phyloP scores from a whole-genome alignment of 257 asterid species.

The Solanum habrochaites region DNA sequence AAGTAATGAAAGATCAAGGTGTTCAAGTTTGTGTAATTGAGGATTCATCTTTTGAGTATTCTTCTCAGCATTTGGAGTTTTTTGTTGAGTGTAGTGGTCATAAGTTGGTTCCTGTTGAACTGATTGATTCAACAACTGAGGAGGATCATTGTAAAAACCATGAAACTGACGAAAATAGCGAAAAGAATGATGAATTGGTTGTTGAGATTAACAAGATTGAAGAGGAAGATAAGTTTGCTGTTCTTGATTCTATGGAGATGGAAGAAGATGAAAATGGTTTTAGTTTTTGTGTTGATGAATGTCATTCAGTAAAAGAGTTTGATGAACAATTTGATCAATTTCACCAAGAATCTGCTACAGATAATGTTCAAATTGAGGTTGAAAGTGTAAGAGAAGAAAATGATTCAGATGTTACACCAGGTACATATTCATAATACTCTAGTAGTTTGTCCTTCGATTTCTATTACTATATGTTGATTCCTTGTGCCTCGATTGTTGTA shows the following conservation, averaged over 20 bases:
- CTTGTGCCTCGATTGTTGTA: not conserved
- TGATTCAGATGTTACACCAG: conserved; percentile 19
- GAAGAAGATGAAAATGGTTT: conserved; percentile 53
- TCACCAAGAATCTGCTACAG: conserved; percentile 7
- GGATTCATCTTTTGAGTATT: conserved; percentile 19
- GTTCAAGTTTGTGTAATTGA: conserved; percentile 29
- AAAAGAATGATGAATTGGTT: not conserved
- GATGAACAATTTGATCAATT: conserved; percentile 3
- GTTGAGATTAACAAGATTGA: conserved; percentile 8
- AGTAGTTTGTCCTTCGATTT: not conserved
- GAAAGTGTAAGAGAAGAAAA: not conserved
- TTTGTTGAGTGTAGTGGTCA: conserved; percentile 57
- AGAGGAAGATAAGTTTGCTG: conserved; percentile 28
- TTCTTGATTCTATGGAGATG: conserved; percentile 48
- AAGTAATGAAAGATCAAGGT: conserved; percentile 33
- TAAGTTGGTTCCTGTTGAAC: conserved; percentile 51
- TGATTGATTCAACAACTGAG: conserved; percentile 42
- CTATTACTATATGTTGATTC: not conserved
- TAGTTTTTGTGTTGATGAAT: conserved; percentile 39
- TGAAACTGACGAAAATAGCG: not conserved
- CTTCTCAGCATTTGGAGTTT: conserved; percentile 72
- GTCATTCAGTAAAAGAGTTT: conserved; percentile 9
- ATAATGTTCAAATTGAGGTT: conserved; percentile 12
- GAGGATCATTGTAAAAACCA: conserved; percentile 11
- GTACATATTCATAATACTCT: conserved; percentile 9